Evolutionary conservation across 2,329 filamentous ascomycete species (phyloP).

Genomic region (Ophiocordyceps australis): DNA sequence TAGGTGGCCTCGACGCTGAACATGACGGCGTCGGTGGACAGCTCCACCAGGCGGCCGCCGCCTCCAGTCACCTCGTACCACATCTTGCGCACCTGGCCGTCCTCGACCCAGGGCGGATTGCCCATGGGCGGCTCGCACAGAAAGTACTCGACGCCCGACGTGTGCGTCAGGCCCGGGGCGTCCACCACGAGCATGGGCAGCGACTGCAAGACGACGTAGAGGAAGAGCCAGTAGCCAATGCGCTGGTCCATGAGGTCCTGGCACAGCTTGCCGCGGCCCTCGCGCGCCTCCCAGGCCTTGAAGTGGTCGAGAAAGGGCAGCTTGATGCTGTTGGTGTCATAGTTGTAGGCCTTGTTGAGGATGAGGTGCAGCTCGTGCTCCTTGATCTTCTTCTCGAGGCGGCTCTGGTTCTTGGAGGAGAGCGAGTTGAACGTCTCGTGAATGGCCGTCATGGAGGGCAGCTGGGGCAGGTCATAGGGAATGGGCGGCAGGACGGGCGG

Average conservation of each 20-base stretch:
- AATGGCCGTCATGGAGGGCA: slow-evolving; percentile 52
- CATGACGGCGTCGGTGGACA: slow-evolving; percentile 40
- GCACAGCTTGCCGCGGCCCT: slow-evolving; percentile 43
- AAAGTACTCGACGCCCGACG: slow-evolving; percentile 65
- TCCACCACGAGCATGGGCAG: slow-evolving; percentile 64
- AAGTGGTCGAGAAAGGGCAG: slow-evolving; percentile 52
- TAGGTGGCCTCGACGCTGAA: slow-evolving; percentile 44
- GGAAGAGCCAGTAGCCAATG: slow-evolving; percentile 64
- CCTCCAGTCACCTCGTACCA: slow-evolving; percentile 61
- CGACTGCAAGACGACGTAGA: slow-evolving; percentile 62
- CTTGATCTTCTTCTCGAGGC: slow-evolving; percentile 55
- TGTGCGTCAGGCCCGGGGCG: slow-evolving; percentile 49
- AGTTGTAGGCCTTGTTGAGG: slow-evolving; percentile 67
- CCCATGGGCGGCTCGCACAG: slow-evolving; percentile 59
- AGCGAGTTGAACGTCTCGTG: slow-evolving; percentile 45
- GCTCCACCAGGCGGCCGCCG: slow-evolving; percentile 31
- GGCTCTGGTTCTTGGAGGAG: slow-evolving; percentile 55
- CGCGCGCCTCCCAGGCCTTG: slow-evolving; percentile 51
- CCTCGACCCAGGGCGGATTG: slow-evolving; percentile 56
- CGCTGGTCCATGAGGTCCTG: slow-evolving; percentile 54
- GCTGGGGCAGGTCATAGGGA: slow-evolving; percentile 69
- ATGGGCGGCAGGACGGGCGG: slow-evolving; percentile 83
- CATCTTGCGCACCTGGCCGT: slow-evolving; percentile 42
- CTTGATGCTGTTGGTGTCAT: slow-evolving; percentile 40
- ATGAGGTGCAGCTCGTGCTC: slow-evolving; percentile 61